Percentiles rank a stretch among this genome's conserved stretches.
These are phyloP conservation scores for Gaeumannomyces tritici DNA, from an alignment of 2,329 filamentous ascomycete species.

Conservation along the genomic window DNA sequence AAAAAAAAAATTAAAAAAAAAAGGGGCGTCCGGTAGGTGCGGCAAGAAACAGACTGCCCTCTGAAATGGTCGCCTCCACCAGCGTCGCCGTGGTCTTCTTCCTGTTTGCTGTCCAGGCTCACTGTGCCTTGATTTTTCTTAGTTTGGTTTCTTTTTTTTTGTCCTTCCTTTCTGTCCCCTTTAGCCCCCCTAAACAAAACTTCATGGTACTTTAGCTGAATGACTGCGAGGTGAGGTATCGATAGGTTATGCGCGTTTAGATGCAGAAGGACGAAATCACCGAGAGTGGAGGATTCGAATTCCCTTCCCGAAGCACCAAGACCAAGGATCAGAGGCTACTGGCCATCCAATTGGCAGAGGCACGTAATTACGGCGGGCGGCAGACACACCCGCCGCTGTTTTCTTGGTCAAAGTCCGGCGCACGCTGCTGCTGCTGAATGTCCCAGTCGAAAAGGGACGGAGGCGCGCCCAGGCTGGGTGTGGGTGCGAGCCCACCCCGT, in stretches of 20 bases:
- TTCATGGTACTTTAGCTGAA: not conserved
- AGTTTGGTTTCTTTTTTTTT: not conserved
- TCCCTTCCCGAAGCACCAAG: not conserved
- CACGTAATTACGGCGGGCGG: conserved; percentile 1
- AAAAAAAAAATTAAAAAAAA: not conserved
- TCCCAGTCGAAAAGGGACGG: not conserved
- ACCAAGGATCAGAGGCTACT: not conserved
- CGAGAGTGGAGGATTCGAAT: not conserved
- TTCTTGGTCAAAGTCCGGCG: not conserved
- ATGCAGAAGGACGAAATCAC: not conserved
- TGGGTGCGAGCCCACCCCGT: not conserved
- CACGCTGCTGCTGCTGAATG: not conserved
- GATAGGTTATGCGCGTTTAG: not conserved
- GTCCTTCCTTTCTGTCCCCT: not conserved
- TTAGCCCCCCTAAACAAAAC: not conserved
- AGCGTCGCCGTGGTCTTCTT: not conserved
- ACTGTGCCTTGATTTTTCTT: not conserved
- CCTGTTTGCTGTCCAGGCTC: not conserved
- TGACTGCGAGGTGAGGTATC: not conserved
- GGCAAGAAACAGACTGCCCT: not conserved
- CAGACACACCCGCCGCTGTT: conserved; percentile 1
- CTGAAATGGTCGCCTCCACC: not conserved
- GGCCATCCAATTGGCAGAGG: conserved; percentile 2
- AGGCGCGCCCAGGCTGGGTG: not conserved
- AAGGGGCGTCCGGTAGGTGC: not conserved